Conservation (phyloP, 2,329 filamentous ascomycete species). For the Canariomyces notabilis region DNA sequence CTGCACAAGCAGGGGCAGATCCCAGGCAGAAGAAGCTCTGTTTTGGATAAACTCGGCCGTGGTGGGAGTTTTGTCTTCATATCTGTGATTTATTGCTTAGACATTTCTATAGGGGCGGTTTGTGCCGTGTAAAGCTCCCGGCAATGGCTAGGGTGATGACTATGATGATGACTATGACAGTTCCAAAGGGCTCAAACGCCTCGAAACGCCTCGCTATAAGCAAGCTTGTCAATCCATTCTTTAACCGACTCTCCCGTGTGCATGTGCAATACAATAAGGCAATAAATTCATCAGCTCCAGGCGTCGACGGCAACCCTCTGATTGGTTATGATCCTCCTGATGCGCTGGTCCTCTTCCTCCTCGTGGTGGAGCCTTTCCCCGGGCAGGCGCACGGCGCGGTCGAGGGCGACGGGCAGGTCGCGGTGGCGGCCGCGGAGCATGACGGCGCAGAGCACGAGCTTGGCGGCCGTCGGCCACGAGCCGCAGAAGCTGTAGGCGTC, state of each 20-base stretch:
- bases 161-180: neutral
- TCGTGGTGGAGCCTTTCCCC: slow-evolving; percentile 33
- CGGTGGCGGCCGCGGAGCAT: slow-evolving; percentile 52
- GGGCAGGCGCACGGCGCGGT: slow-evolving; percentile 44
- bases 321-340: slow-evolving; percentile 34
- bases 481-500: slow-evolving; percentile 52
- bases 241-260: too few species aligned
- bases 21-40: slow-evolving; percentile 49
- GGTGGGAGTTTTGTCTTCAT: too few species aligned
- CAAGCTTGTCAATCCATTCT: too few species aligned
- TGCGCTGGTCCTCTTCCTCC: slow-evolving; percentile 39
- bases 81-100: too few species aligned
- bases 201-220: neutral
- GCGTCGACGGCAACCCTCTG: slow-evolving; percentile 26
- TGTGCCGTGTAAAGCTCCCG: too few species aligned
- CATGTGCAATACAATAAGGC: too few species aligned
- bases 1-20: slow-evolving; percentile 30
- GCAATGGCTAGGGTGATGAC: too few species aligned
- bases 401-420: slow-evolving; percentile 50
- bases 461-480: slow-evolving; percentile 48
- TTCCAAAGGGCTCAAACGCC: neutral
- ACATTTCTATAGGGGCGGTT: too few species aligned
- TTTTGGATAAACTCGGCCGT: slow-evolving; percentile 37
- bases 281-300: neutral
- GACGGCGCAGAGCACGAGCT: slow-evolving; percentile 52